A percentile compares a stretch with the other conserved stretches of the same genome.
These are phyloP conservation scores for Rhodamnia argentea DNA, from an alignment of 345 rosid genomes.

Conservation along the genomic window DNA sequence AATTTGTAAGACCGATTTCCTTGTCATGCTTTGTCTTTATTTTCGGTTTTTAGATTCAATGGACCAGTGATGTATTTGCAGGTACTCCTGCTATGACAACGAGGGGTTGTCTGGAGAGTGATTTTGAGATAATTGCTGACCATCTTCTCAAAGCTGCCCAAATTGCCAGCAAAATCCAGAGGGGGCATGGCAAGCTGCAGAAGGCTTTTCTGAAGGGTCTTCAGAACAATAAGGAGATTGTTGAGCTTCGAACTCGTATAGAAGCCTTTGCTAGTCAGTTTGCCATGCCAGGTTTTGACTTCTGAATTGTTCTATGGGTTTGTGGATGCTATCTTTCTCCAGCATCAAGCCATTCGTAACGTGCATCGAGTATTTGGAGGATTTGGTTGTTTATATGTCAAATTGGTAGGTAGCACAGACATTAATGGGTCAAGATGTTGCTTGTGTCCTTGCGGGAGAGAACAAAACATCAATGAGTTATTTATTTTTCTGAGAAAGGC, in stretches of 20 bases:
- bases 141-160: slow-evolving; percentile 74
- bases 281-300: slow-evolving; percentile 79
- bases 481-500: background rate
- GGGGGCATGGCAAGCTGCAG: slow-evolving; percentile 51
- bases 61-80: slow-evolving; percentile 6
- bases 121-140: slow-evolving; percentile 74
- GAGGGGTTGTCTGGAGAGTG: slow-evolving; percentile 84
- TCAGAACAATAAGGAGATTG: slow-evolving; percentile 48
- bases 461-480: background rate
- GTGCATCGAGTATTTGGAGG: background rate
- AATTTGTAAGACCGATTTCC: background rate
- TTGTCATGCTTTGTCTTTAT: background rate
- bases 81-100: slow-evolving; percentile 98
- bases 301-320: slow-evolving; percentile 16
- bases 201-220: slow-evolving; percentile 50
- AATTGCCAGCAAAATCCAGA: slow-evolving; percentile 46
- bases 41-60: background rate
- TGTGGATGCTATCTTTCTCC: background rate
- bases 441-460: background rate
- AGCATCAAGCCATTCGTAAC: background rate
- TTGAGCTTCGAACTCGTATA: slow-evolving; percentile 48
- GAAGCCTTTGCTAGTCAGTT: slow-evolving; percentile 79
- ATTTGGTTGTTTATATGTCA: background rate
- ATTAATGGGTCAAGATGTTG: background rate
- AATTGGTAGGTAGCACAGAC: background rate